These are phyloP conservation scores for Aspergillus phoenicis DNA, from an alignment of 2,329 filamentous ascomycete species.

Conservation along the genomic window DNA sequence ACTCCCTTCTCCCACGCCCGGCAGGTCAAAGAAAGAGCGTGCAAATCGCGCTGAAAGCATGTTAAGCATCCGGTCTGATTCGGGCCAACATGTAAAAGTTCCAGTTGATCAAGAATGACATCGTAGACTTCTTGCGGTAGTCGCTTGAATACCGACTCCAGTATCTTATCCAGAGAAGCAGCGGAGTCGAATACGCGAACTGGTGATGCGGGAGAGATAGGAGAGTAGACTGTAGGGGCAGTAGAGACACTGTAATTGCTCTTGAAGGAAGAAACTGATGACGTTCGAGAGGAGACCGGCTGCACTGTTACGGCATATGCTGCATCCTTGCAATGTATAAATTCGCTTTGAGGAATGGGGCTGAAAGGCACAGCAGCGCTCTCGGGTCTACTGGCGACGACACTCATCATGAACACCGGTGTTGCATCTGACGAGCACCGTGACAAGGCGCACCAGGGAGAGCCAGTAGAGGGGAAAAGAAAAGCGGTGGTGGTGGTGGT, in stretches of 20 bases:
- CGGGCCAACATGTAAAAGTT: slow-evolving; percentile 47
- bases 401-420: slow-evolving; percentile 38
- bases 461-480: neutral
- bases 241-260: slow-evolving; percentile 42
- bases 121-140: slow-evolving; percentile 59
- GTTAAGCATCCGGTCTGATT: slow-evolving; percentile 51
- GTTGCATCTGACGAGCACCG: slow-evolving; percentile 21
- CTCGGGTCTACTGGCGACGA: slow-evolving; percentile 43
- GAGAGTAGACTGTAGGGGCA: slow-evolving; percentile 42
- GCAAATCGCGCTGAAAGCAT: slow-evolving; percentile 58
- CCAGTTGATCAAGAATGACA: slow-evolving; percentile 56
- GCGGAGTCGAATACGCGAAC: slow-evolving; percentile 44
- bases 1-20: slow-evolving; percentile 60
- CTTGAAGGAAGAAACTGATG: slow-evolving; percentile 42
- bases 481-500: slow-evolving; percentile 1
- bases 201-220: slow-evolving; percentile 39
- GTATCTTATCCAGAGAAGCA: slow-evolving; percentile 36
- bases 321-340: slow-evolving; percentile 32
- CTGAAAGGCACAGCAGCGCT: slow-evolving; percentile 36
- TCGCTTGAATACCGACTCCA: slow-evolving; percentile 44
- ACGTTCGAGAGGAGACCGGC: slow-evolving; percentile 34
- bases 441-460: slow-evolving; percentile 9
- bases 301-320: slow-evolving; percentile 34
- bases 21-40: slow-evolving; percentile 56
- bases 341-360: slow-evolving; percentile 29